A percentile compares a stretch with the other conserved stretches of the same genome.
These are phyloP conservation scores for Tardiomyces blankii DNA, from an alignment of 1,139 yeast species.

Conservation along the genomic window DNA sequence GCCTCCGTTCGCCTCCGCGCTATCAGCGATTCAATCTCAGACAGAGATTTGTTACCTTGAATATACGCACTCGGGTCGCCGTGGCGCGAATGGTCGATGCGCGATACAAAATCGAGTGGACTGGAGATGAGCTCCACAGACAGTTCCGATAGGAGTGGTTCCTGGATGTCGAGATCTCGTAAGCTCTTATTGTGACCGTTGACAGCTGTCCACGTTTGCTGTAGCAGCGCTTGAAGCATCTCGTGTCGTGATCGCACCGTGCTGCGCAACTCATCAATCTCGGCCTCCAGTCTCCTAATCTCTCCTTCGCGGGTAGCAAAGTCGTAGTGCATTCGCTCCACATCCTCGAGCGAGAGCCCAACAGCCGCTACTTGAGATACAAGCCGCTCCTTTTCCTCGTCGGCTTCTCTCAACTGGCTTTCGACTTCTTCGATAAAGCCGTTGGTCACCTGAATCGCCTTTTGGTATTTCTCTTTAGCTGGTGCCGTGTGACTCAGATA, in stretches of 20 bases:
- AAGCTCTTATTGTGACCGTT: slow-evolving; percentile 1
- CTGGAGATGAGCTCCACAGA: not conserved
- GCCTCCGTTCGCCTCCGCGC: not conserved
- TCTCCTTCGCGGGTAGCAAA: not conserved
- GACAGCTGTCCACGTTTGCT: slow-evolving; percentile 1
- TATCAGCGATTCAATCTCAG: not conserved
- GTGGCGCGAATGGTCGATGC: not conserved
- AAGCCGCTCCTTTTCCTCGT: not conserved
- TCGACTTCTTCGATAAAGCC: not conserved
- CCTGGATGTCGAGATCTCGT: slow-evolving; percentile 3
- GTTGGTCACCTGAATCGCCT: not conserved
- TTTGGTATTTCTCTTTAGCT: not conserved
- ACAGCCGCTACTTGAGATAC: not conserved
- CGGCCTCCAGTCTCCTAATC: not conserved
- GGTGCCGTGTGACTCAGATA: not conserved
- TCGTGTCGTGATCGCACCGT: slow-evolving; percentile 1
- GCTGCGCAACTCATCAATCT: slow-evolving; percentile 2
- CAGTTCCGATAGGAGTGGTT: not conserved
- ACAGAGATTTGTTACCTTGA: not conserved
- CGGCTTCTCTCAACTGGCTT: not conserved
- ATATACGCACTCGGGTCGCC: not conserved
- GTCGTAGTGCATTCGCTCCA: not conserved
- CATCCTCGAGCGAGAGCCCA: not conserved
- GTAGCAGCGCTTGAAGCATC: slow-evolving; percentile 1
- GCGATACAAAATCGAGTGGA: not conserved